A percentile compares a stretch with the other conserved stretches of the same genome.
Evolutionary conservation across 2,329 filamentous ascomycete species (phyloP).

Genomic region (Aspergillus proliferans): DNA sequence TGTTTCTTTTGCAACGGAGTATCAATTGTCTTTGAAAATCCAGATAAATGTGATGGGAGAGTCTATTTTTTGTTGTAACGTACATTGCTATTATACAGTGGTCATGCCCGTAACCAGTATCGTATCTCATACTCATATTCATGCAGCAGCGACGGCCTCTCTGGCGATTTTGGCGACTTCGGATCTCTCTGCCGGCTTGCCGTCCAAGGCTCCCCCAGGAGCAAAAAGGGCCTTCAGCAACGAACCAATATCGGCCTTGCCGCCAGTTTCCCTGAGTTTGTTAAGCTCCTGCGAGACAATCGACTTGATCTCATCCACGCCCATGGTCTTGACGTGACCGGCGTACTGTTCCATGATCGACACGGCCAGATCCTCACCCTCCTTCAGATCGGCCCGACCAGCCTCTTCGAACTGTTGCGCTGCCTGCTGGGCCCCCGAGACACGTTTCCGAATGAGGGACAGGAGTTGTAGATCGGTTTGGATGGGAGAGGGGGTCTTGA

Average conservation of each 20-base stretch:
- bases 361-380: constrained; percentile 41
- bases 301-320: constrained; percentile 33
- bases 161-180: constrained; percentile 38
- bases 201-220: constrained; percentile 36
- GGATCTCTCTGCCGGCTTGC: constrained; percentile 38
- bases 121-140: constrained; percentile 1
- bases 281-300: constrained; percentile 32
- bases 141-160: constrained; percentile 24
- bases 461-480: constrained; percentile 43
- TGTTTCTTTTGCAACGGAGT: too few relatives aligned
- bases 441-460: constrained; percentile 41
- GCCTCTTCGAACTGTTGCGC: constrained; percentile 37
- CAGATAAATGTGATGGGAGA: not conserved
- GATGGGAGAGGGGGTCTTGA: constrained; percentile 41
- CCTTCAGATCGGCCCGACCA: constrained; percentile 38
- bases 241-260: constrained; percentile 31
- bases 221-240: constrained; percentile 40
- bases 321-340: constrained; percentile 36
- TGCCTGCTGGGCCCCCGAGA: constrained; percentile 31
- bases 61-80: not conserved
- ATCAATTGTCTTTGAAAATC: too few relatives aligned
- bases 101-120: not conserved
- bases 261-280: constrained; percentile 28
- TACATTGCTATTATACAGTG: constrained; percentile 8
- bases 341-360: constrained; percentile 42